Base-by-base conservation (phyloP, 768 basidiomycete species). In the Phanerochaete carnosa region DNA sequence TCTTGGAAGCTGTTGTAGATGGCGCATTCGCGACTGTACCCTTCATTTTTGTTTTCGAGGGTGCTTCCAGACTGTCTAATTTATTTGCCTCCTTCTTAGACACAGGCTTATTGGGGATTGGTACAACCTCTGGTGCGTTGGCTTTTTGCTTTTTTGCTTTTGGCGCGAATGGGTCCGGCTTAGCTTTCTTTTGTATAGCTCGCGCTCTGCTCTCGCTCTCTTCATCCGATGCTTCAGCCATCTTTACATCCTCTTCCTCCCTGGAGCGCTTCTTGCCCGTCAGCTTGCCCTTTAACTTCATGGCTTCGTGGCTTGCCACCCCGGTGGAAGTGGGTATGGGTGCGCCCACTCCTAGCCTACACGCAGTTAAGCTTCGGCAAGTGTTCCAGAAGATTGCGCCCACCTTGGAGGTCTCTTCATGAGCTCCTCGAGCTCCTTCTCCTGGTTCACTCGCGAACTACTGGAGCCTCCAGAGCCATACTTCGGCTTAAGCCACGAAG, bases 341-440 rank as follows among this genome's bases (percentile, higher is more conserved):
- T 33, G 89, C 88, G 25, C 91, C 91, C 8, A 93, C 89, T 57
- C 91, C 91, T 59, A 93, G 75, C 66, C 91, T 93, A 64, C 59
- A 55, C 45, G 28, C 47, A 26, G 30, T 46, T 28, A 1, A 54
- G 11, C 25, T 49, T 23, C 19, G 5, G 23, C 58, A 29, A 57
- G 11, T 51, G n/a, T 9, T 25, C 8, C 7, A 22, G 35, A 56
- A 57, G 37, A 9, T 13, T 46, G 55, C 63, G 35, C 78, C 47
- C 73, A 92, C 91, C 91, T 83, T 55, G 88, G 79, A 15, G 91
- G 91, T 29, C 83, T 80, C 45, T 83, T 83, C 77, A 89, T 77
- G 65, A 87, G 79, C 63, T 89, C 86, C 60, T 85, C 80, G 12
- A 92, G 75, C 69, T 89, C 84, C 56, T 78, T 80, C 45, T 76